Base-by-base conservation (phyloP, 495 filamentous ascomycete genomes). In the Daldinia caldariorum region DNA sequence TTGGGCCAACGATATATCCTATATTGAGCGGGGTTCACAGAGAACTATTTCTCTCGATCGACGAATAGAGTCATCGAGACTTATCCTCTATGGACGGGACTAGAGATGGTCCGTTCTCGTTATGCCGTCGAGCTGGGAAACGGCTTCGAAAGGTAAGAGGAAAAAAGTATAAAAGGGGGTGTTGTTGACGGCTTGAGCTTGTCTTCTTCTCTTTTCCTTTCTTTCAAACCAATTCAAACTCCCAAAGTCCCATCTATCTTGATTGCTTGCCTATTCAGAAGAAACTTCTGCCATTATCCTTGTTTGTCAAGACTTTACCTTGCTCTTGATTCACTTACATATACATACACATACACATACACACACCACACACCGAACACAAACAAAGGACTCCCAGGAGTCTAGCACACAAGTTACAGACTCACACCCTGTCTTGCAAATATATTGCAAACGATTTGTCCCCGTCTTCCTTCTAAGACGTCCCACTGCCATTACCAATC, bases 31-130 rank as follows among this genome's bases (percentile, higher is more conserved):
- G 81, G 81, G 84, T 79, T 81, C 6, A 75, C 74, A 58, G 71
- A 74, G 47, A 38, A 43, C 55, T 47, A 14, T 67, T 67, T 35
- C 34, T 74, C 72, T 75, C 69, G 71, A 73, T 79, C 76, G 77
- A 80, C 78, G 80, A 81, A 80, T 83, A 74, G 80, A 79, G 79
- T 79, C 80, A 69, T 77, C 76, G 54, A 70, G 77, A 81, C 80
- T 82, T 85, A 83, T 83, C 81, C 81, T 76, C 74, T 79, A 74
- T 70, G 68, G 70, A 60, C 64, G 56, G 69, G 60, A 61, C 56
- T 56, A 67, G 64, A 68, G 60, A 68, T 68, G 69, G 64, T 13
- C 69, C 65, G 69, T 67, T 73, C 74, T 77, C 76, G 73, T 77
- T 74, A 79, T 77, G 77, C 77, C 75, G 76, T 64, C 70, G 64